Evolutionary conservation across 2,329 filamentous ascomycete species (phyloP), one percentile per base, ranked within the genome.

Genomic region (Ceratocystiopsis sp.): DNA sequence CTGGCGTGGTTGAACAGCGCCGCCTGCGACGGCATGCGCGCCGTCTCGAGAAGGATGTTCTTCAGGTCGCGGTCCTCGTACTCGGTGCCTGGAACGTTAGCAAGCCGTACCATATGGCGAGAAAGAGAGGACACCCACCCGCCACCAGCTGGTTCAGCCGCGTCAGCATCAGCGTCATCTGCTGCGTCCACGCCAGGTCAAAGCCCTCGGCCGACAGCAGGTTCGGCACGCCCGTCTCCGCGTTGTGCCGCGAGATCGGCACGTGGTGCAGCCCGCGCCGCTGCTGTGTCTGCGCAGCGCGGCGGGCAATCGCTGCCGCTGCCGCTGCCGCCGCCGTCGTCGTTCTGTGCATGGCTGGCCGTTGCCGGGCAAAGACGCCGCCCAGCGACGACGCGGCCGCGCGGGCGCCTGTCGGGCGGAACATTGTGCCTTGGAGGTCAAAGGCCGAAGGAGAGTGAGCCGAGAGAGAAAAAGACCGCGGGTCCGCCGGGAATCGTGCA

Each of bases 1-100:
- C 84, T 93, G 60, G 91, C 91, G 60, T 93, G 76, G 73, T 96
- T 98, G 77, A 98, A 98, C 58, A 80, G 67, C 53, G 79, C 70
- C 37, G 91, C 91, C 49, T 73, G 69, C 52, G 70, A 69, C 38
- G 89, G 80, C 55, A 91, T 75, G 60, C 86, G 84, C 47, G 89
- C 83, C 46, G 80, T 80, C 55, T 75, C 68, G 55, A 89, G 68
- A 56, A 83, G 63, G 56, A 94, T 77, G 39, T 76, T 67, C 61
- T 82, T 78, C 48, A 75, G 61, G 41, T 70, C 64, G 51, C 70
- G 45, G 32, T 44, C 43, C 18, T 78, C 78, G 55, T 73, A 70
- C 16, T 75, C 66, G 51, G 73, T 80, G 52, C 74, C 81, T 85
- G 25, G 14, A 11, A n/a, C n/a, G n/a, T n/a, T n/a, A n/a, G n/a